Conservation (phyloP, 768 basidiomycete species). For the Amyloporia xantha region DNA sequence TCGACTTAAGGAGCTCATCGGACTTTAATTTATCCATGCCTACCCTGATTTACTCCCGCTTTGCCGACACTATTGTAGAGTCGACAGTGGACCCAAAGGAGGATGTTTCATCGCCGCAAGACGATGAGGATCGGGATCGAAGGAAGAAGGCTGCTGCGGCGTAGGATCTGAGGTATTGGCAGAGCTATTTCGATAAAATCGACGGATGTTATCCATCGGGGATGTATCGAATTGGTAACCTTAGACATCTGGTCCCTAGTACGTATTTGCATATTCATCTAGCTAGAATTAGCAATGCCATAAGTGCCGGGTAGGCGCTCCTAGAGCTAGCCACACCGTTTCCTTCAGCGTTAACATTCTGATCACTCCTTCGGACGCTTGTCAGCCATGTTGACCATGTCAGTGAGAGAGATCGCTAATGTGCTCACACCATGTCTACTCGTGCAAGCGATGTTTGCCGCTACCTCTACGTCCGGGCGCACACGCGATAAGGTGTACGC, state of each 20-base stretch:
- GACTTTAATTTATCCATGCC: conserved; percentile 58
- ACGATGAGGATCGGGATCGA: conserved; percentile 27
- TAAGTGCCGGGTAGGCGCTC: not conserved
- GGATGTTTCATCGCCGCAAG: not conserved
- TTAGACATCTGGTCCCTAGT: too few species aligned
- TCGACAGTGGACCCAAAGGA: too few species aligned
- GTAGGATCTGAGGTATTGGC: conserved; percentile 14
- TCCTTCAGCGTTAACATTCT: too few species aligned
- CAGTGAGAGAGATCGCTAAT: too few species aligned
- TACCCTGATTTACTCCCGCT: conserved; percentile 29
- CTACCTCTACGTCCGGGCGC: too few species aligned
- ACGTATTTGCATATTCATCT: not conserved
- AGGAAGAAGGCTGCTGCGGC: conserved; percentile 46
- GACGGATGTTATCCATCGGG: too few species aligned
- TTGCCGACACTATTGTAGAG: conserved; percentile 4
- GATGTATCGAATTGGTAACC: too few species aligned
- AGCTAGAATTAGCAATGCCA: not conserved
- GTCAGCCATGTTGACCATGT: too few species aligned
- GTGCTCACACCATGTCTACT: too few species aligned
- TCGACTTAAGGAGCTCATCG: conserved; percentile 62
- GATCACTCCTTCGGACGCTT: too few species aligned
- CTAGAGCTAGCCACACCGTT: too few species aligned
- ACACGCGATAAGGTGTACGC: not conserved
- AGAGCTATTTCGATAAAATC: too few species aligned
- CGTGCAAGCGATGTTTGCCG: not conserved